Percentiles rank a stretch among this genome's conserved stretches.
Evolutionary conservation across 805 yeast species (phyloP).

Genomic region (Metschnikowia santaceciliae): DNA sequence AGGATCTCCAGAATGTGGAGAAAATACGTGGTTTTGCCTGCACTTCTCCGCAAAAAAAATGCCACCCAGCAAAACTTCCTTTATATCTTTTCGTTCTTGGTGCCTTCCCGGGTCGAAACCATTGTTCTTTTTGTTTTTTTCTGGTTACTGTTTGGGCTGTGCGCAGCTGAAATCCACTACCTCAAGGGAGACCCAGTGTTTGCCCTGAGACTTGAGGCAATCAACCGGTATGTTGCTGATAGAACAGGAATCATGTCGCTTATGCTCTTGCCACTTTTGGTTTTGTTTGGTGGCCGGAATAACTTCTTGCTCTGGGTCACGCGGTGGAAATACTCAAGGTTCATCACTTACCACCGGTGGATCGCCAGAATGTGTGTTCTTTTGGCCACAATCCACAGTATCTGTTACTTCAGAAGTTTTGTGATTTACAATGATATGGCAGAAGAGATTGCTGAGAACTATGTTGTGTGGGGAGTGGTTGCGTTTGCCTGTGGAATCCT

Average conservation of each 20-base stretch:
- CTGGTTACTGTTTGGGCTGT: conserved; percentile 12
- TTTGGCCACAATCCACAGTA: conserved; percentile 13
- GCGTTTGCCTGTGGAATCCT: conserved; percentile 10
- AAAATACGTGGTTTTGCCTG: conserved; percentile 27
- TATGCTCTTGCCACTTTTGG: conserved; percentile 12
- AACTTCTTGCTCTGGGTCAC: conserved; percentile 18
- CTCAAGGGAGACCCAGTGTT: conserved; percentile 9
- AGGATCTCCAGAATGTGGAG: conserved; percentile 23
- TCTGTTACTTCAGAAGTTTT: conserved; percentile 8
- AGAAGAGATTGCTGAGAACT: conserved; percentile 5
- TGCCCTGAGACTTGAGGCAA: neutral
- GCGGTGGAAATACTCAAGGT: conserved; percentile 15
- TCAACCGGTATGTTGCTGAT: conserved; percentile 15
- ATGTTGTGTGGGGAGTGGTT: conserved; percentile 15
- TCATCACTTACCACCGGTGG: conserved; percentile 16
- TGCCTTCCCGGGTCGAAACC: conserved; percentile 30
- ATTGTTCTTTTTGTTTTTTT: conserved; percentile 19
- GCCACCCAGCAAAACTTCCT: conserved; percentile 6
- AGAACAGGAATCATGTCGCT: conserved; percentile 13
- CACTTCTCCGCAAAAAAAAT: conserved; percentile 18
- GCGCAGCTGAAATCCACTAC: conserved; percentile 9
- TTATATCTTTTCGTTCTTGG: conserved; percentile 21
- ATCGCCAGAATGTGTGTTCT: conserved; percentile 12
- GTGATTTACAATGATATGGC: conserved; percentile 4
- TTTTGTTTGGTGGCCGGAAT: conserved; percentile 18